These are phyloP conservation scores for Thelonectria discophora DNA, from an alignment of 2,329 filamentous ascomycete species.

Conservation along the genomic window DNA sequence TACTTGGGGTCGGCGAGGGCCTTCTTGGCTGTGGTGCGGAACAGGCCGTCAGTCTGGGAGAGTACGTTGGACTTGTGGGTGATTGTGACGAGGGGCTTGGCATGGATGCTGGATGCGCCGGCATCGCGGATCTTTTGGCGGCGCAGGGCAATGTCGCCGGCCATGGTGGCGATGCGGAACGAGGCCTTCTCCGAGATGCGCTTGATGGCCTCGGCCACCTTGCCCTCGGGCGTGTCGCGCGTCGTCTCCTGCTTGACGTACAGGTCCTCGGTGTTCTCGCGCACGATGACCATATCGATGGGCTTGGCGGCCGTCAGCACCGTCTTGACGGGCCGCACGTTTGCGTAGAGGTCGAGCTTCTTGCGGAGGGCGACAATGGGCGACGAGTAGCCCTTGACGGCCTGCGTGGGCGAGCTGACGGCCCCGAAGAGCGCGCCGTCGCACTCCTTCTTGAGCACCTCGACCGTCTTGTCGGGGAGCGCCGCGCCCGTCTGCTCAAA, in stretches of 20 bases:
- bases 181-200: constrained; percentile 89
- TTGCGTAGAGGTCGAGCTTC: constrained; percentile 93
- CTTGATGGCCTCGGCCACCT: constrained; percentile 97
- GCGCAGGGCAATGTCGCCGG: constrained; percentile 90
- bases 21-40: constrained; percentile 80
- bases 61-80: constrained; percentile 99
- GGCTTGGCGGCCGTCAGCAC: constrained; percentile 71
- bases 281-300: constrained; percentile 97
- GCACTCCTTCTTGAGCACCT: constrained; percentile 88
- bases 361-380: constrained; percentile 98
- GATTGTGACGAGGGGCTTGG: constrained; percentile 83
- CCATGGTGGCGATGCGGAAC: constrained; percentile 88
- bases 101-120: constrained; percentile 68
- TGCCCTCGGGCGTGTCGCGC: constrained; percentile 76
- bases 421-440: constrained; percentile 97
- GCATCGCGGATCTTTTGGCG: constrained; percentile 80
- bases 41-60: constrained; percentile 94
- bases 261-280: constrained; percentile 98
- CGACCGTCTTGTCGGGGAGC: constrained; percentile 89
- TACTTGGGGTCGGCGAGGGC: constrained; percentile 76
- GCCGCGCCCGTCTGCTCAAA: constrained; percentile 91
- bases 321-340: constrained; percentile 94
- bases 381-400: constrained; percentile 94
- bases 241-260: constrained; percentile 98
- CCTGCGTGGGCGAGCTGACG: constrained; percentile 88